phyloP scores from a whole-genome alignment of 352 stramenopile species.

The Pythium grandisporangium region DNA sequence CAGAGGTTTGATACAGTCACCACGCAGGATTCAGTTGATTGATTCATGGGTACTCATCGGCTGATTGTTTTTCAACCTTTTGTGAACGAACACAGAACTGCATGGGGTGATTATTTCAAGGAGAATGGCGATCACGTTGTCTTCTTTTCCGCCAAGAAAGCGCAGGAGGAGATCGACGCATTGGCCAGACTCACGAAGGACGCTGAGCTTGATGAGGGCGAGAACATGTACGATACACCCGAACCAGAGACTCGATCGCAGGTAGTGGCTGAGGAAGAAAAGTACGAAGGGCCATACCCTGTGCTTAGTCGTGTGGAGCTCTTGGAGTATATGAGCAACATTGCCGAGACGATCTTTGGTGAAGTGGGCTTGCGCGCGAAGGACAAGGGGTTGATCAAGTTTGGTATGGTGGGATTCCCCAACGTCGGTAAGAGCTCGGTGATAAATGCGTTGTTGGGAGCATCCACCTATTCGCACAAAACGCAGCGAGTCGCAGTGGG shows the following conservation, averaged over 20 bases:
- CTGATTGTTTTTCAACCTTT: not conserved
- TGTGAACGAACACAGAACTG: conserved; percentile 32
- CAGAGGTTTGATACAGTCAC: conserved; percentile 59
- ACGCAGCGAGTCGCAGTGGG: conserved; percentile 95
- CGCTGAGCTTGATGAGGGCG: conserved; percentile 11
- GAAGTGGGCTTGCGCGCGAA: conserved; percentile 64
- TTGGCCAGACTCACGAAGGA: conserved; percentile 54
- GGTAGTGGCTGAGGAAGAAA: conserved; percentile 5
- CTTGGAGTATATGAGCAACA: conserved; percentile 52
- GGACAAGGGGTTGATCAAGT: conserved; percentile 78
- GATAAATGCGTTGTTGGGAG: conserved; percentile 98
- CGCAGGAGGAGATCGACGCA: conserved; percentile 89
- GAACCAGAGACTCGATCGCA: conserved; percentile 6
- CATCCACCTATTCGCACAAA: conserved; percentile 93
- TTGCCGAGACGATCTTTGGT: conserved; percentile 42
- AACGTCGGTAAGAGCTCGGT: conserved; percentile 99
- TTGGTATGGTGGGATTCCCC: conserved; percentile 99
- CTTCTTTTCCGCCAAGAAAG: conserved; percentile 97
- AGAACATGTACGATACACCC: conserved; percentile 25
- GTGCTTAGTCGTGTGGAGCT: conserved; percentile 70
- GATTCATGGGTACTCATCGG: not conserved
- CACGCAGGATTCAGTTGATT: too few species aligned
- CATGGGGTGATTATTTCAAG: conserved; percentile 95
- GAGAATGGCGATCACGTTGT: conserved; percentile 87
- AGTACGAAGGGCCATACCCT: conserved; percentile 30